phyloP scores from a whole-genome alignment of 1,284 basidiomycete species.

The Cutaneotrichosporon mucoides region DNA sequence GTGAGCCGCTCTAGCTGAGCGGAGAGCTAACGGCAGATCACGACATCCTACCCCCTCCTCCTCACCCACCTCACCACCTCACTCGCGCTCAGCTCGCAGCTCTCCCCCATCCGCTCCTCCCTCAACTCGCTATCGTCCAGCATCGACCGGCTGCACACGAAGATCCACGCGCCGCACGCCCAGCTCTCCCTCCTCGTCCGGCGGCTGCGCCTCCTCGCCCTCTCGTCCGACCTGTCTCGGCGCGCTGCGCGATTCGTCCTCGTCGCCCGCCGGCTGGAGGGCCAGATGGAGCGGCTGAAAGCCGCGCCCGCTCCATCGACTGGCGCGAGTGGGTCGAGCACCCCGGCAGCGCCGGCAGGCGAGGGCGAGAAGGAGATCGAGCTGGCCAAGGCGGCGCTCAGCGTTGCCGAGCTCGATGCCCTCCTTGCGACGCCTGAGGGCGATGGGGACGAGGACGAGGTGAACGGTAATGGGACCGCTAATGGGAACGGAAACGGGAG shows the following conservation, averaged over 20 bases:
- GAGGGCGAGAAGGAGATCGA: constrained; percentile 71
- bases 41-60: constrained; percentile 48
- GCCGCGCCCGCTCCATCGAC: constrained; percentile 29
- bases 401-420: constrained; percentile 69
- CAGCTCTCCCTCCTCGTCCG: constrained; percentile 65
- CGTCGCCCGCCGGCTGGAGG: constrained; percentile 70
- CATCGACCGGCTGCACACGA: constrained; percentile 64
- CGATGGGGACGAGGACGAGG: neutral
- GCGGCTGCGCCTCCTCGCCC: constrained; percentile 69
- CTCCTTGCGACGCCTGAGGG: constrained; percentile 1
- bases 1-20: constrained; percentile 61
- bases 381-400: constrained; percentile 84
- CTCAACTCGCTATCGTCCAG: constrained; percentile 35
- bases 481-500: neutral
- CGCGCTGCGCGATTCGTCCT: constrained; percentile 76
- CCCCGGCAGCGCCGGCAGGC: constrained; percentile 21
- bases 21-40: constrained; percentile 50
- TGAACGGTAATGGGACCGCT: neutral
- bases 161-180: constrained; percentile 76
- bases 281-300: constrained; percentile 67
- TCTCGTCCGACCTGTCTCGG: constrained; percentile 75
- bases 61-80: constrained; percentile 57
- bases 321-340: constrained; percentile 12
- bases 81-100: constrained; percentile 57
- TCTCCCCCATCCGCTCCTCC: constrained; percentile 43